Evolutionary conservation across 306 rosid genomes (phyloP).

Genomic region (Morella rubra): DNA sequence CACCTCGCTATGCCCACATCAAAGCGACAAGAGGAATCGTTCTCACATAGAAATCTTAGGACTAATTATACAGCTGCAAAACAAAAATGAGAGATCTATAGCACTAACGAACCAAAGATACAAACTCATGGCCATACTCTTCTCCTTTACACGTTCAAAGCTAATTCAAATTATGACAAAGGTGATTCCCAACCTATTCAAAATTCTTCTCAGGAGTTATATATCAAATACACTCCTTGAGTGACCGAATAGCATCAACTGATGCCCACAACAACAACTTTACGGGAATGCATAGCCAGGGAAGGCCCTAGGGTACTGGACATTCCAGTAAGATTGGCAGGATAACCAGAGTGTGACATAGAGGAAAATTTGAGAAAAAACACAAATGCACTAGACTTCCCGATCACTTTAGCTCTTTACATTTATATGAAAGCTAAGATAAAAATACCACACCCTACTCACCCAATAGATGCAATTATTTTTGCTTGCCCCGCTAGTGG

Average conservation of each 20-base stretch:
- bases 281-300: background rate
- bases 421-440: slow-evolving; percentile 5
- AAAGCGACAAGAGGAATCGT: background rate
- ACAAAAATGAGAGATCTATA: background rate
- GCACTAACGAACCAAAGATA: background rate
- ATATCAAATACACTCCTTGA: background rate
- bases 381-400: background rate
- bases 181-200: background rate
- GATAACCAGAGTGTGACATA: background rate
- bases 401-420: background rate
- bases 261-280: background rate
- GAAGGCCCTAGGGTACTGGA: background rate
- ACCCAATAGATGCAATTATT: background rate
- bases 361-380: background rate
- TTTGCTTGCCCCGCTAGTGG: no score
- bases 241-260: background rate
- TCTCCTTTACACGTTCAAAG: background rate
- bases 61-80: background rate
- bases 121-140: background rate
- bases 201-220: background rate
- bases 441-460: background rate
- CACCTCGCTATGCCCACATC: background rate
- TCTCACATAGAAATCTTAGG: background rate
- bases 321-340: background rate
- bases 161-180: background rate